These are phyloP conservation scores for Pichia gijzeniarum DNA, from an alignment of 805 yeast species.

Conservation along the genomic window DNA sequence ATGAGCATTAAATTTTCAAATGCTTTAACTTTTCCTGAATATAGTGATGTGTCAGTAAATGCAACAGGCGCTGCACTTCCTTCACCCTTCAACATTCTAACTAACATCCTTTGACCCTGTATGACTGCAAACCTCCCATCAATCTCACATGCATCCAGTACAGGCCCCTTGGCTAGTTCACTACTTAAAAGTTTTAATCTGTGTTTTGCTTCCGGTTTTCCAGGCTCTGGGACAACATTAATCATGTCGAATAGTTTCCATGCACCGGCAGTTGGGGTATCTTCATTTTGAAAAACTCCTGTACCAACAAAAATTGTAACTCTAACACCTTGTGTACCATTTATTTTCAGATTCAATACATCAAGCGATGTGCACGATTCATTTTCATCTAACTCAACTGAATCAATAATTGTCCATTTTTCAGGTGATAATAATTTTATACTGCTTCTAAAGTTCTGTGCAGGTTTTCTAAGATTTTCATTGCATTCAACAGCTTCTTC, in stretches of 20 bases:
- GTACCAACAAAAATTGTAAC: slow-evolving; percentile 68
- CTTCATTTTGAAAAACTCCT: slow-evolving; percentile 71
- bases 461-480: slow-evolving; percentile 40
- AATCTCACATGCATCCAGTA: slow-evolving; percentile 66
- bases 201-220: slow-evolving; percentile 73
- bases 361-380: slow-evolving; percentile 57
- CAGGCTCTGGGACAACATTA: slow-evolving; percentile 85
- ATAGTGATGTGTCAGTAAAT: slow-evolving; percentile 79
- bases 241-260: slow-evolving; percentile 69
- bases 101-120: slow-evolving; percentile 78
- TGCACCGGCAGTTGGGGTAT: slow-evolving; percentile 70
- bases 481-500: slow-evolving; percentile 51
- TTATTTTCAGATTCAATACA: slow-evolving; percentile 48
- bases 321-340: slow-evolving; percentile 12
- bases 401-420: slow-evolving; percentile 73
- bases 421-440: slow-evolving; percentile 64
- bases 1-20: slow-evolving; percentile 75
- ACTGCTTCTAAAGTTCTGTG: slow-evolving; percentile 52
- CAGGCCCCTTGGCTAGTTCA: slow-evolving; percentile 81
- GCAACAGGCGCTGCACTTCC: slow-evolving; percentile 89
- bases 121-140: slow-evolving; percentile 78
- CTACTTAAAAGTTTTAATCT: slow-evolving; percentile 65
- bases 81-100: slow-evolving; percentile 71
- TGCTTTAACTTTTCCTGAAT: slow-evolving; percentile 71
- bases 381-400: slow-evolving; percentile 56